A percentile compares a stretch with the other conserved stretches of the same genome.
Evolutionary conservation across 164 flowering plant genomes (phyloP).

Genomic region (Magnolia changhungtana): DNA sequence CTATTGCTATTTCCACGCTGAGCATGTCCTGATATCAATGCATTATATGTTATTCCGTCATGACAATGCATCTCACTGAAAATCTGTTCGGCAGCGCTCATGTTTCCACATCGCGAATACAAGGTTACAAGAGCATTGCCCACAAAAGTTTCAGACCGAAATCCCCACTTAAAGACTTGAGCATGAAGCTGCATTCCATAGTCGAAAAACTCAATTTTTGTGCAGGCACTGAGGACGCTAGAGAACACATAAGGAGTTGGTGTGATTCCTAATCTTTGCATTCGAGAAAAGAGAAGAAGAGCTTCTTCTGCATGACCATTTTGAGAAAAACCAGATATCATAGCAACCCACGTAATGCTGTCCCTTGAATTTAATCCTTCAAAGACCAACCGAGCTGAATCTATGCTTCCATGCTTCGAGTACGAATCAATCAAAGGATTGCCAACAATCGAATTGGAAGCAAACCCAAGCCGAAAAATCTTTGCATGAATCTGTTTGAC

Average conservation of each 20-base stretch:
- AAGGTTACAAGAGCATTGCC: slow-evolving; percentile 30
- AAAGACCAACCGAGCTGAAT: slow-evolving; percentile 18
- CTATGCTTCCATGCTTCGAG: slow-evolving; percentile 18
- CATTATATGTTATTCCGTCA: slow-evolving; percentile 26
- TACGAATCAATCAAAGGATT: slow-evolving; percentile 31
- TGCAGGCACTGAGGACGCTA: slow-evolving; percentile 22
- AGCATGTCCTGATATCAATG: slow-evolving; percentile 29
- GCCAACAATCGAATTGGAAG: slow-evolving; percentile 15
- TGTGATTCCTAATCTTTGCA: slow-evolving; percentile 11
- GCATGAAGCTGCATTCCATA: slow-evolving; percentile 30
- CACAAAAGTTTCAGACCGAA: slow-evolving; percentile 24
- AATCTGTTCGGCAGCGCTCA: slow-evolving; percentile 20
- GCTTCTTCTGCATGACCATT: slow-evolving; percentile 27
- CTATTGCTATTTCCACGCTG: slow-evolving; percentile 19
- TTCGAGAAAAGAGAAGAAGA: slow-evolving; percentile 17
- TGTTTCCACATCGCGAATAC: slow-evolving; percentile 18
- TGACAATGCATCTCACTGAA: slow-evolving; percentile 17
- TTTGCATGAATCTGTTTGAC: slow-evolving; percentile 25
- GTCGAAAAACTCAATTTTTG: slow-evolving; percentile 20
- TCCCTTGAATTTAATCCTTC: slow-evolving; percentile 20
- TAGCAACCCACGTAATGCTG: slow-evolving; percentile 30
- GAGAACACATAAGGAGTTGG: slow-evolving; percentile 32
- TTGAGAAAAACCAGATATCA: slow-evolving; percentile 30
- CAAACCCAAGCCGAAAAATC: slow-evolving; percentile 17
- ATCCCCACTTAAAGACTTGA: slow-evolving; percentile 22